Base-by-base conservation (phyloP, 345 rosid species). In the Erodium maritimum region DNA sequence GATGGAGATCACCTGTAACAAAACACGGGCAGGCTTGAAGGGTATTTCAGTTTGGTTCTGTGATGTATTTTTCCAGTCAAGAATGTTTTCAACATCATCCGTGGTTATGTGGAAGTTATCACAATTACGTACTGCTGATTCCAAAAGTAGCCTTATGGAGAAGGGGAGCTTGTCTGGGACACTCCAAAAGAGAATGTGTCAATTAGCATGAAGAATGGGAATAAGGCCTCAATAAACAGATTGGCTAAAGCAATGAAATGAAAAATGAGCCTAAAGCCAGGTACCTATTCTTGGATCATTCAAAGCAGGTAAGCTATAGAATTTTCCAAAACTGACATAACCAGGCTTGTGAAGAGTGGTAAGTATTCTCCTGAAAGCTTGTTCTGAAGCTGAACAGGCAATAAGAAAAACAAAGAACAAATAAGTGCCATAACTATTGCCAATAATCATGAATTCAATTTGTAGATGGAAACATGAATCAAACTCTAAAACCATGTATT, bases 11-110 rank as follows among this genome's bases (percentile, higher is more conserved):
- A 83, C 97, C 90, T 87, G 95, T 53, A 87, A 64, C 58, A 87
- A 80, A 59, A 85, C 87, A 60, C 89, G 85, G 56, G 89, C 96
- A 57, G 94, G 96, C 77, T 90, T 87, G 85, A 90, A 90, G 24
- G 91, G 77, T 42, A 90, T 90, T 68, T 87, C 96, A 60, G 87
- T 96, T 68, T 67, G 81, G 61, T 81, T 65, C 1, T 70, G 76
- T 8, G 80, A 57, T 50, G 89, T 52, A 53, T 80, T 85, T 63
- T 90, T 94, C 97, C 97, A 85, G 61, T 83, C 94, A 69, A 85
- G 68, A 54, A 67, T 90, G 69, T 87, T 90, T 66, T 90, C 95
- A 58, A 83, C 89, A 70, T 87, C 97, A 50, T 83, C 82, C 75
- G 79, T 80, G 21, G 79, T 83, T 50, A 90, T 87, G 69, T 83